Evolutionary conservation across 345 rosid genomes (phyloP).

Genomic region (Citrus inodora): DNA sequence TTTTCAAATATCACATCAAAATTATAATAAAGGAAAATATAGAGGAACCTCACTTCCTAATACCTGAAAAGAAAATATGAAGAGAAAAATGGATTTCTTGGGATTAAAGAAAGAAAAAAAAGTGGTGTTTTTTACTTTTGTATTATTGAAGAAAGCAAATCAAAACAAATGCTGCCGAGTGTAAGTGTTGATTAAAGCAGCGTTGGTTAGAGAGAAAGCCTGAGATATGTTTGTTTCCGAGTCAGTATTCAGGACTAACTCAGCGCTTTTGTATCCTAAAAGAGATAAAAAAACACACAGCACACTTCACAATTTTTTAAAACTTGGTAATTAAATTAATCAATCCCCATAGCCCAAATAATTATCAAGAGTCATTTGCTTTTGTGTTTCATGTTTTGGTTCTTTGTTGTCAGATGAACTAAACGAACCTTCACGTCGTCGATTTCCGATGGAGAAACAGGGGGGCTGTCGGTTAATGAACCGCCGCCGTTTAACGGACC

Average conservation of each 20-base stretch:
- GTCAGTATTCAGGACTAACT: constrained; percentile 18
- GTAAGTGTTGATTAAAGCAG: constrained; percentile 13
- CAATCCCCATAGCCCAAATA: neutral
- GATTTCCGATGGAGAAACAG: constrained; percentile 81
- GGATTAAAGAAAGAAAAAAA: neutral
- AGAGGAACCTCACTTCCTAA: no score
- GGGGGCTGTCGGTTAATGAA: constrained; percentile 92
- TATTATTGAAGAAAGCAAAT: constrained; percentile 8
- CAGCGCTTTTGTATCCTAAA: constrained; percentile 23
- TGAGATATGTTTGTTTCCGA: constrained; percentile 18
- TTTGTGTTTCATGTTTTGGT: neutral
- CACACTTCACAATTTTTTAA: no score
- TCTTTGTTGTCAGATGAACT: neutral
- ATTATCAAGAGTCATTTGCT: neutral
- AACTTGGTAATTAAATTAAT: neutral
- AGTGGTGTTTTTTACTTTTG: neutral
- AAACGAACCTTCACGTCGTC: constrained; percentile 72
- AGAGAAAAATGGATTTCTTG: neutral
- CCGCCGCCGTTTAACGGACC: constrained; percentile 72
- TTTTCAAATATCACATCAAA: neutral
- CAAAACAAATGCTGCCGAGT: neutral
- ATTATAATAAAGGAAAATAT: no score
- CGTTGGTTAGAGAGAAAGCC: constrained; percentile 63
- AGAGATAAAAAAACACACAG: no score
- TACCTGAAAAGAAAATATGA: no score